Base-by-base conservation (phyloP, 257 asterid species). In the Ilex asprella region DNA sequence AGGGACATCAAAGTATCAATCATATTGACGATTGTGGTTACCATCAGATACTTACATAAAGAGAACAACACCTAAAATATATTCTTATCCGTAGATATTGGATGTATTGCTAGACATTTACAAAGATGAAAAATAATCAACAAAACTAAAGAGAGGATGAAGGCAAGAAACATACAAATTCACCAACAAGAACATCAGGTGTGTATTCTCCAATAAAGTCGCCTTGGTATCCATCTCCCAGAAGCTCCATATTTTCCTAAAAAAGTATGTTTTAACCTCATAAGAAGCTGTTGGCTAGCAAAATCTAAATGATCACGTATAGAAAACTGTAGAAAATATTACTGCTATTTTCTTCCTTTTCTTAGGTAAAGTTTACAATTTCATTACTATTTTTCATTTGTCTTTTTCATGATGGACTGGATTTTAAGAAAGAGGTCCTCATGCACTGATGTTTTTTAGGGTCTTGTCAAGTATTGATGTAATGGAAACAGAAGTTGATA, bases 161-260 rank as follows among this genome's bases (percentile, higher is more conserved):
- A 50, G 13, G 50, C 16, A 58, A 39, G 65, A 72, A 70, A 71
- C 94, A 13, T 93, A 89, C 99, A 66, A 93, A 93, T 89, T 89
- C 99, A 44, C 71, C 79, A 79, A 93, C 92, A 46, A 89, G 83
- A 75, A 87, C 88, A 78, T 93, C 97, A 29, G 99, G 95, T 1
- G 97, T 93, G 62, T 88, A 84, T 80, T 93, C 99, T 61, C 96
- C 99, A 41, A 93, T 88, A 70, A 85, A 81, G 74, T 93, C 99
- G 47, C 82, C 90, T 76, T 76, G 76, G 71, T 93, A 89, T 63
- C 96, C 97, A 69, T 82, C 95, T 61, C 86, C 97, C 69, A 86
- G 60, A 61, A 58, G 85, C 60, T 87, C 92, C 63, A 79, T 29
- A 68, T 79, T 81, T 56, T 77, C 95, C 97, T 93, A 88, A 75